Conservation (phyloP, 441 rosid genomes). For the Cnidoscolus chayamansa region DNA sequence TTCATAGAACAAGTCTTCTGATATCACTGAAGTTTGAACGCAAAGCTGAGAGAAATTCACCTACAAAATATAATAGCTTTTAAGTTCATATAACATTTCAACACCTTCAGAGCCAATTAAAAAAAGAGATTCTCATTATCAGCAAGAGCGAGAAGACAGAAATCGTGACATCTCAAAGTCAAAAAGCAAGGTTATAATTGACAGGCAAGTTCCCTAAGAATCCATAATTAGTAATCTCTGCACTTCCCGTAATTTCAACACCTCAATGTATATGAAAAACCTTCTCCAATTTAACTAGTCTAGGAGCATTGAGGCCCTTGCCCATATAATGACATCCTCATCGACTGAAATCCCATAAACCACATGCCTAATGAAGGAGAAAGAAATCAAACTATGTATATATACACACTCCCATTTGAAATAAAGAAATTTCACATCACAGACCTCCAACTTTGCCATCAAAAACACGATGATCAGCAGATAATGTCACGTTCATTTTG, state of each 20-base stretch:
- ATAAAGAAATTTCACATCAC: slow-evolving; percentile 4
- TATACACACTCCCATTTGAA: not conserved
- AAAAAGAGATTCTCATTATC: not conserved
- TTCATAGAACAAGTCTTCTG: slow-evolving; percentile 71
- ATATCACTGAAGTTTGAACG: slow-evolving; percentile 77
- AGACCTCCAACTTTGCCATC: slow-evolving; percentile 93
- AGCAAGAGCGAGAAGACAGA: not conserved
- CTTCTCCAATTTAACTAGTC: not conserved
- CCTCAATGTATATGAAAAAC: not conserved
- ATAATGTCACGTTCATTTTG: slow-evolving; percentile 80
- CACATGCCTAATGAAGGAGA: not conserved
- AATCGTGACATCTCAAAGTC: not conserved
- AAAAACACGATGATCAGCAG: slow-evolving; percentile 94
- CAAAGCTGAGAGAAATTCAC: slow-evolving; percentile 71
- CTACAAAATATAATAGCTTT: slow-evolving; percentile 41
- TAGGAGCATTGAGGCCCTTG: not conserved
- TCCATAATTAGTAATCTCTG: not conserved
- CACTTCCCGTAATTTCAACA: not conserved
- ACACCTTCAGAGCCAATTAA: not conserved
- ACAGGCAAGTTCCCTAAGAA: not conserved
- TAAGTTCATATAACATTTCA: not conserved
- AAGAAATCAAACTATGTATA: not conserved
- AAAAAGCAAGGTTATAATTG: not conserved
- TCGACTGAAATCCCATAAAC: not conserved
- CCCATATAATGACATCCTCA: not conserved